Conservation (phyloP, 257 asterid species). For the Perilla frutescens region DNA sequence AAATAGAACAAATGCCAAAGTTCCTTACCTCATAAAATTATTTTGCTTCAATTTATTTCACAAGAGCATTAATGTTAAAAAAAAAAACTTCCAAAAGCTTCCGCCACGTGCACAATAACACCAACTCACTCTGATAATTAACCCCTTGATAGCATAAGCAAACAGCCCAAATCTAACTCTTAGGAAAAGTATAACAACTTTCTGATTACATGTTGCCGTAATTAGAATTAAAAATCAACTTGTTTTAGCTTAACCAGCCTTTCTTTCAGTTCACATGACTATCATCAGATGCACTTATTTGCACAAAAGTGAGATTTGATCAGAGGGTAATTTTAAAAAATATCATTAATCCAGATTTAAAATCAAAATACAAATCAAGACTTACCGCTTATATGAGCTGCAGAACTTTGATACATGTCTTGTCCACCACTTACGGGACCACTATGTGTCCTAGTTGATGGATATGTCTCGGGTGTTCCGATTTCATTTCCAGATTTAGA, state of each 20-base stretch:
- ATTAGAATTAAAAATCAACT: constrained; percentile 13
- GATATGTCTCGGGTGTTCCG: constrained; percentile 59
- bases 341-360: constrained; percentile 1
- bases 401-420: constrained; percentile 67
- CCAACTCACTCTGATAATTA: constrained; percentile 4
- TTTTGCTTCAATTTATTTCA: not conserved
- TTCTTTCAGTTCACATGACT: constrained; percentile 14
- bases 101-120: constrained; percentile 4
- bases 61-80: not conserved
- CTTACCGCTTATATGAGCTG: constrained; percentile 55
- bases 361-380: constrained; percentile 22
- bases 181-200: constrained; percentile 3
- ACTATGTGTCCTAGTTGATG: constrained; percentile 58
- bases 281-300: constrained; percentile 10
- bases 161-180: constrained; percentile 20
- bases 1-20: not conserved
- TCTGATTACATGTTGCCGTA: constrained; percentile 15
- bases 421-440: constrained; percentile 69
- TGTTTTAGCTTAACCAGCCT: constrained; percentile 20
- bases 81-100: not conserved
- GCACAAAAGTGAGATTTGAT: constrained; percentile 19
- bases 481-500: constrained; percentile 72
- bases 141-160: constrained; percentile 22
- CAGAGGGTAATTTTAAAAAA: not conserved
- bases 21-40: not conserved